These are phyloP conservation scores for Calonectria pseudoreteaudii DNA, from an alignment of 2,329 filamentous ascomycete species.

Conservation along the genomic window DNA sequence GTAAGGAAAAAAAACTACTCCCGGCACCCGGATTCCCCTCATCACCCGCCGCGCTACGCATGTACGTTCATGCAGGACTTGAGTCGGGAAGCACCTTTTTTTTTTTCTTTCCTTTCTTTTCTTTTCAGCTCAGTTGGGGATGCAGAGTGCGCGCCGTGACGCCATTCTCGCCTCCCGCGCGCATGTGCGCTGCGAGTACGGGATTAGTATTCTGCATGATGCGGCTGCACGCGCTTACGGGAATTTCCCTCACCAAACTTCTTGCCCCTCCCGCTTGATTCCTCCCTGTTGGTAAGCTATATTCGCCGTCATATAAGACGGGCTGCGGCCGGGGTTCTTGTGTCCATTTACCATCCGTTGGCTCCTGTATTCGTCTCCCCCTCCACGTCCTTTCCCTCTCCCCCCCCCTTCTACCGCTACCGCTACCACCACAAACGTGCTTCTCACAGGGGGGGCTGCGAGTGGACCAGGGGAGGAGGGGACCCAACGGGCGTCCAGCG, in stretches of 20 bases:
- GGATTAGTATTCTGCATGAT: constrained; percentile 7
- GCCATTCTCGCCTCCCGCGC: constrained; percentile 29
- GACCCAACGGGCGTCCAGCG: background rate
- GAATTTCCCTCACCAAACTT: constrained; percentile 6
- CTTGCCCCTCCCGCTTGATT: background rate
- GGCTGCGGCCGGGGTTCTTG: background rate
- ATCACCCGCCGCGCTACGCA: constrained; percentile 1
- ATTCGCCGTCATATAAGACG: constrained; percentile 12
- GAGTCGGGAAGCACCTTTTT: constrained; percentile 16
- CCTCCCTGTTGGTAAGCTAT: background rate
- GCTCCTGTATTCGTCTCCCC: background rate
- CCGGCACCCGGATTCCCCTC: background rate
- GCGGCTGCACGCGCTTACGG: constrained; percentile 7
- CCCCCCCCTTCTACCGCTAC: no score
- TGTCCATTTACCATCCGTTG: background rate
- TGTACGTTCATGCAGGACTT: constrained; percentile 29
- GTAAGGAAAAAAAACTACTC: background rate
- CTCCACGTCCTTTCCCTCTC: background rate
- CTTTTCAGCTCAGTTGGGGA: constrained; percentile 39
- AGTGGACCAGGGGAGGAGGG: background rate
- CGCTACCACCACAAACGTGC: background rate
- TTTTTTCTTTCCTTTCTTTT: constrained; percentile 27
- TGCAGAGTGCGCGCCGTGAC: constrained; percentile 29
- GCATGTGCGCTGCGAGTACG: constrained; percentile 21
- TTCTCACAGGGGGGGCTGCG: background rate